phyloP scores from a whole-genome alignment of 108 stramenopile genomes.

The Stephanodiscus triporus region DNA sequence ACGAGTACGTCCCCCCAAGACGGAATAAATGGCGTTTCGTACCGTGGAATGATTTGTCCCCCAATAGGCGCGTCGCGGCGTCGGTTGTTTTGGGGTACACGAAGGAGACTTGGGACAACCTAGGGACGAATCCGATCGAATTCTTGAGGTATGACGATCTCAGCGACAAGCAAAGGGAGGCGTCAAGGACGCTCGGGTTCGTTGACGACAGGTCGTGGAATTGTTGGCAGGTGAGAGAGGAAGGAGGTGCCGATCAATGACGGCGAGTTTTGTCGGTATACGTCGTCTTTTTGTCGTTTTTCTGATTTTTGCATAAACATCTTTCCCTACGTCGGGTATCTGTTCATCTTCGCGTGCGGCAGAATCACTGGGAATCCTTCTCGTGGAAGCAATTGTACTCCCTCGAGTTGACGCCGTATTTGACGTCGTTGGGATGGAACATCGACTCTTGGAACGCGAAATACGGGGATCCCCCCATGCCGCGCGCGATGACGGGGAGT shows the following conservation, averaged over 20 bases:
- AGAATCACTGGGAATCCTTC: constrained; percentile 26
- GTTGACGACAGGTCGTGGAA: constrained; percentile 24
- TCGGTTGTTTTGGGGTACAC: constrained; percentile 17
- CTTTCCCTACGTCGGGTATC: no score
- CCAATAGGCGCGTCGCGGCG: constrained; percentile 5
- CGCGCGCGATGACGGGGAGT: not conserved
- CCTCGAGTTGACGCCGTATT: constrained; percentile 20
- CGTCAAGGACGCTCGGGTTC: constrained; percentile 16
- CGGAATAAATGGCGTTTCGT: constrained; percentile 10
- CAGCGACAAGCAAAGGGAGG: constrained; percentile 13
- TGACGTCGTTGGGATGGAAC: constrained; percentile 18
- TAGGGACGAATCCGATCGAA: constrained; percentile 20
- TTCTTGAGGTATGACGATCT: constrained; percentile 17
- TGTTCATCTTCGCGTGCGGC: not conserved
- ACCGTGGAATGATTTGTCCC: constrained; percentile 17
- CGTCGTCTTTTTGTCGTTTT: not conserved
- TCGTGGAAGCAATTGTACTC: constrained; percentile 23
- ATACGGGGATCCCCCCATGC: constrained; percentile 7
- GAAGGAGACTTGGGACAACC: constrained; percentile 22
- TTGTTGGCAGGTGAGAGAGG: constrained; percentile 19
- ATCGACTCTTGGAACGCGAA: constrained; percentile 18
- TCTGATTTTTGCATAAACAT: no score
- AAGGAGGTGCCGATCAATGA: not conserved
- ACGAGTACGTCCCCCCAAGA: constrained; percentile 10
- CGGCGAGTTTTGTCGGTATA: not conserved